Percentiles rank a stretch among this genome's conserved stretches.
phyloP scores from a whole-genome alignment of 148 eudicot genomes.

The Heliosperma pusillum region DNA sequence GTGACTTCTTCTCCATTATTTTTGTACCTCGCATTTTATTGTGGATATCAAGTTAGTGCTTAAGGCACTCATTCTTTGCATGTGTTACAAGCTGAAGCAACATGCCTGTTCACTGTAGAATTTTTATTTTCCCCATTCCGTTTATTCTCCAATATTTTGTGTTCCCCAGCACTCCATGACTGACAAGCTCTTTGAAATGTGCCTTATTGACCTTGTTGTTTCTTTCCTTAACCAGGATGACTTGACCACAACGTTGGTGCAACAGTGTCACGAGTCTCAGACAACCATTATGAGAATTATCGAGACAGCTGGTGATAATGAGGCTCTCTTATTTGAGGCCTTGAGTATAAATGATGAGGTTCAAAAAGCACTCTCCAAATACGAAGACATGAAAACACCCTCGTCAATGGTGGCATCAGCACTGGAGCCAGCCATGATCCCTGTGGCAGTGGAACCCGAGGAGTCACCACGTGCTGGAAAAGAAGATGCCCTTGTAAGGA shows the following conservation, averaged over 20 bases:
- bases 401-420: slow-evolving; percentile 38
- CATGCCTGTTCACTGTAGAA: background rate
- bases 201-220: background rate
- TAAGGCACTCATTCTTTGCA: background rate
- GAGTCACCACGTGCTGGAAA: slow-evolving; percentile 61
- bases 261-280: slow-evolving; percentile 79
- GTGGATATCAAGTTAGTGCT: background rate
- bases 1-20: background rate
- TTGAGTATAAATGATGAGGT: slow-evolving; percentile 90
- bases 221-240: slow-evolving; percentile 60
- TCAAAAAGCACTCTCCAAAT: slow-evolving; percentile 72
- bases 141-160: background rate
- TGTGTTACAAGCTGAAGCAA: background rate
- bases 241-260: slow-evolving; percentile 54
- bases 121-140: background rate
- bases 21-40: background rate
- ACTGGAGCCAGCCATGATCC: slow-evolving; percentile 86
- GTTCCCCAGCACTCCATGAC: background rate
- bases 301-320: slow-evolving; percentile 79
- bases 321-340: slow-evolving; percentile 93
- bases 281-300: slow-evolving; percentile 68
- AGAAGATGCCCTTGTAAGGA: slow-evolving; percentile 69
- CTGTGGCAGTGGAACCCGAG: slow-evolving; percentile 88
- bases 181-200: background rate
- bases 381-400: slow-evolving; percentile 69